phyloP scores from a whole-genome alignment of 805 yeast species.

The Candida ovalis region DNA sequence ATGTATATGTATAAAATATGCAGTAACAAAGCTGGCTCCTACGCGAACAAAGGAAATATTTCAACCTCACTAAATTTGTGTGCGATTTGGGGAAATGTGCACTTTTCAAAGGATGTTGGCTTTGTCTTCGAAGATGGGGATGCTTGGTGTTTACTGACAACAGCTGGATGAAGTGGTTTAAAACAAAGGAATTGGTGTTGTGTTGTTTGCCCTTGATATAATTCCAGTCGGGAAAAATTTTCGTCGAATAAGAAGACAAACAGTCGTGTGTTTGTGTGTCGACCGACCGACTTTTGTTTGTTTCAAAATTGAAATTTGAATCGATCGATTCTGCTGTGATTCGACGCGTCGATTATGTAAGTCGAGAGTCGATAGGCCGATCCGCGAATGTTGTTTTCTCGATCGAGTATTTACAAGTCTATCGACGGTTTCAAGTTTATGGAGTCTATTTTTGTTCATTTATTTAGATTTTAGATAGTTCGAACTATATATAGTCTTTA shows the following conservation, averaged over 20 bases:
- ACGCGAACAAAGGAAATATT: conserved; percentile 1
- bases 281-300: conserved; percentile 2
- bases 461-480: too few relatives aligned
- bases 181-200: background rate
- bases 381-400: too few relatives aligned
- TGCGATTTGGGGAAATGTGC: background rate
- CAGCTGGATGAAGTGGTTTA: background rate
- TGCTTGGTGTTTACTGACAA: background rate
- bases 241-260: background rate
- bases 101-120: background rate
- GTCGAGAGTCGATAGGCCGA: too few relatives aligned
- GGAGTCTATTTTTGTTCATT: too few relatives aligned
- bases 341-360: conserved; percentile 7
- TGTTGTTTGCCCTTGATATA: background rate
- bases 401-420: too few relatives aligned
- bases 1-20: background rate
- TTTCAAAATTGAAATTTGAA: too few relatives aligned
- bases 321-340: too few relatives aligned
- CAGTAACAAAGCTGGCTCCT: background rate
- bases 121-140: too few relatives aligned
- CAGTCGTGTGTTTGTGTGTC: background rate
- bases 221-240: background rate
- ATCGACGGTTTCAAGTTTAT: too few relatives aligned
- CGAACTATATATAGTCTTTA: too few relatives aligned
- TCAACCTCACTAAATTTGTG: background rate